These are phyloP conservation scores for Coemansia sp. DNA, from an alignment of 192 early-diverging fungal species.

Conservation along the genomic window DNA sequence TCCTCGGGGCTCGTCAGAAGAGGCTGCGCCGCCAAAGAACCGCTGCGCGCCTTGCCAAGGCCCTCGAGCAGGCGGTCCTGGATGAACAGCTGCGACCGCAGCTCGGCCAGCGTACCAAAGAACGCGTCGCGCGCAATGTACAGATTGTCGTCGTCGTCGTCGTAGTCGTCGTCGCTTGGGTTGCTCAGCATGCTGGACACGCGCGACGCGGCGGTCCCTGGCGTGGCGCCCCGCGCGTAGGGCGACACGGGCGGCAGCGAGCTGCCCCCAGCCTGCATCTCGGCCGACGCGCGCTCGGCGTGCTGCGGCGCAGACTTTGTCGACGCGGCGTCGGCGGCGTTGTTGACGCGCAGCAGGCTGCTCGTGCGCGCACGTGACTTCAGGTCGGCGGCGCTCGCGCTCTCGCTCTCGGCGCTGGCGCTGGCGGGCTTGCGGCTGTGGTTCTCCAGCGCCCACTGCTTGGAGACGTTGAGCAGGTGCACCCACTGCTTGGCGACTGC, in stretches of 20 bases:
- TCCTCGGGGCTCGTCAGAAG: constrained; percentile 16
- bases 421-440: constrained; percentile 15
- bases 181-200: constrained; percentile 39
- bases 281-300: constrained; percentile 15
- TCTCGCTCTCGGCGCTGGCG: constrained; percentile 1
- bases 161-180: constrained; percentile 45
- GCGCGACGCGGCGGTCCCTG: background rate
- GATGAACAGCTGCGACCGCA: constrained; percentile 63
- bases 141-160: constrained; percentile 10
- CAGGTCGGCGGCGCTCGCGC: background rate
- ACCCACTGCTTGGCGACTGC: constrained; percentile 86
- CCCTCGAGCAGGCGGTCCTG: constrained; percentile 62
- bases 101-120: constrained; percentile 54
- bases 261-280: background rate
- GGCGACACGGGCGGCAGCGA: background rate
- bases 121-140: constrained; percentile 55
- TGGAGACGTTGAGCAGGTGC: constrained; percentile 75
- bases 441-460: constrained; percentile 65
- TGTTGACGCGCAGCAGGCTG: constrained; percentile 30
- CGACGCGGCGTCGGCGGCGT: constrained; percentile 16
- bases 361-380: constrained; percentile 27
- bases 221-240: background rate
- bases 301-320: constrained; percentile 1
- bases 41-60: constrained; percentile 31
- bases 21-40: background rate